Base-by-base conservation (phyloP, 2,329 filamentous ascomycete genomes). In the Huntiella abstrusa region DNA sequence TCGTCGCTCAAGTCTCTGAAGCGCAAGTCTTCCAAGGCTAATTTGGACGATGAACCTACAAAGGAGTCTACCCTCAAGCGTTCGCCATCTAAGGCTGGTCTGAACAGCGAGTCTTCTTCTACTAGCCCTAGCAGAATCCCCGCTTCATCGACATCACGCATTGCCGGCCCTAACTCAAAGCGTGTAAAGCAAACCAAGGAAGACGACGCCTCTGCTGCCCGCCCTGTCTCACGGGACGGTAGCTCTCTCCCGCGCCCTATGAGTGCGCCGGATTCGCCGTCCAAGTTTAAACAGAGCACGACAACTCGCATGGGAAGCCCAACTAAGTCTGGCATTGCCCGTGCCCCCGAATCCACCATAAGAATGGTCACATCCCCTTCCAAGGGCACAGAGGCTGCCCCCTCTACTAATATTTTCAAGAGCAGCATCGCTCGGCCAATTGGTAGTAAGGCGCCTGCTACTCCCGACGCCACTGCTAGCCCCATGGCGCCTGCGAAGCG, bases 131-230 rank as follows among this genome's bases (percentile, higher is more conserved):
- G 37, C 28, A 55, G 55, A 49, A 43, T 47, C 5, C 49, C 43
- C 3, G 45, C 34, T 28, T 41, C 35, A 12, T 49, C 41, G n/a
- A 47, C 46, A 40, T 44, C 38, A 4, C 39, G 15, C 37, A n/a
- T 16, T 16, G 47, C n/a, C 45, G 55, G 45, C 22, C 63, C 65
- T 16, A 64, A 73, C 4, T 67, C 72, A 5, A 94, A 94, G 66
- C 80, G 85, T 47, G 61, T 75, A 51, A 83, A 83, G 58, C 74
- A 78, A 53, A 70, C 67, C 40, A 62, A 73, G 38, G 67, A 72
- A 2, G 81, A 88, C 48, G 83, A 91, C 59, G 70, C 73, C 12
- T 80, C 83, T 7, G 71, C 71, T 32, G 65, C 68, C 41, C 75
- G 80, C 37, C 77, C 78, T 5, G 56, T 65, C 7, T 76, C 76